These are phyloP conservation scores for Lathyrus oleraceus DNA, from an alignment of 306 rosid species.

Conservation along the genomic window DNA sequence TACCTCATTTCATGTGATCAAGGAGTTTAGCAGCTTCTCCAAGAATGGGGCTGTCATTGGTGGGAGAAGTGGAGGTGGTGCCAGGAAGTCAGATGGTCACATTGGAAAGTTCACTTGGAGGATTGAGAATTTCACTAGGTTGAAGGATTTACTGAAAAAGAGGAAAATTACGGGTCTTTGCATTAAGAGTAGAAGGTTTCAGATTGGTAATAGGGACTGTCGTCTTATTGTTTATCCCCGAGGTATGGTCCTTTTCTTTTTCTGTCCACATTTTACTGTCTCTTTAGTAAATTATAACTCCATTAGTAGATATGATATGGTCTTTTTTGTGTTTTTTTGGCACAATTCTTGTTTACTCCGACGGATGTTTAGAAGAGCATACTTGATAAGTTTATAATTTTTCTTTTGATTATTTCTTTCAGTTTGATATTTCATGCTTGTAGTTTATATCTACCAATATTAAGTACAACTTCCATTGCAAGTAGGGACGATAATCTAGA, in stretches of 20 bases:
- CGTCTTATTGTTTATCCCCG: constrained; percentile 99
- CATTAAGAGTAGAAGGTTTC: constrained; percentile 97
- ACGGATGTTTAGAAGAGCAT: constrained; percentile 24
- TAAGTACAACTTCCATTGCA: constrained; percentile 35
- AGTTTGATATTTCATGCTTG: constrained; percentile 35
- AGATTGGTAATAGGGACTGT: constrained; percentile 94
- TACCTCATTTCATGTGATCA: constrained; percentile 94
- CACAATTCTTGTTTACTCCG: constrained; percentile 36
- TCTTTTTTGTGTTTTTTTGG: constrained; percentile 35
- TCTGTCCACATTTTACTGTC: constrained; percentile 9
- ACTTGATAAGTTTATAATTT: constrained; percentile 14
- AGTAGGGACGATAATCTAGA: constrained; percentile 34
- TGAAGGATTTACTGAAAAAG: constrained; percentile 95
- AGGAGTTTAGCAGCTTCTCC: constrained; percentile 85
- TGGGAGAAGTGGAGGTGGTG: constrained; percentile 75
- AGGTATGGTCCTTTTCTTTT: constrained; percentile 59
- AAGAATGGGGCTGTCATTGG: constrained; percentile 78
- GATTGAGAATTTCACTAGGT: constrained; percentile 89
- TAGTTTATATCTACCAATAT: constrained; percentile 40
- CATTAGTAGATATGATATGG: constrained; percentile 35
- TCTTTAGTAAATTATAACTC: constrained; percentile 13
- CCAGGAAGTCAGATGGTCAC: constrained; percentile 92
- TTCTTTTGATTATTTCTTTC: constrained; percentile 37
- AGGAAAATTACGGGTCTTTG: constrained; percentile 97
- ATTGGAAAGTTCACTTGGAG: constrained; percentile 96